phyloP scores from a whole-genome alignment of 108 stramenopile species.

The Skeletonema marinoi region DNA sequence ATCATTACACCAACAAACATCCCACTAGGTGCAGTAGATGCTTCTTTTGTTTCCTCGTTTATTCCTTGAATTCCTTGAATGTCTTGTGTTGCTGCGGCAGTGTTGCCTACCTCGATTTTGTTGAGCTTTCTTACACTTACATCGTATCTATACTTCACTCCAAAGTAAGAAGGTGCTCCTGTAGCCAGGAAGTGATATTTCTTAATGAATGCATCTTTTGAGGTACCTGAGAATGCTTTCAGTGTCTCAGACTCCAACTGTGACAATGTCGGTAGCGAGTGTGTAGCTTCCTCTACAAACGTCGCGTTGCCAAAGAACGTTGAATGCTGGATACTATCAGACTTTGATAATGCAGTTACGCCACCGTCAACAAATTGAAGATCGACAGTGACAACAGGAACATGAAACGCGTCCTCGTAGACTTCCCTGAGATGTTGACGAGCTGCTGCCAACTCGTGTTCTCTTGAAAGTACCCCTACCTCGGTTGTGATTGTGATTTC shows the following conservation, averaged over 20 bases:
- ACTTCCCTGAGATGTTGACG: slow-evolving; percentile 2
- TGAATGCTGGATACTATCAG: neutral
- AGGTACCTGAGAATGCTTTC: neutral
- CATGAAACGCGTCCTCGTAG: neutral
- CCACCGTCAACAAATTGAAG: slow-evolving; percentile 5
- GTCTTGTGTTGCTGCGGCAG: neutral
- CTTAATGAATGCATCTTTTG: neutral
- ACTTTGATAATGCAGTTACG: neutral
- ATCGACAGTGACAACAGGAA: slow-evolving; percentile 1
- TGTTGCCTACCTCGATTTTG: neutral
- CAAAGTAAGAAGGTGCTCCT: neutral
- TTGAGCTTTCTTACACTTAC: neutral
- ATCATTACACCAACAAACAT: neutral
- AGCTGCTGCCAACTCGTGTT: slow-evolving; percentile 9
- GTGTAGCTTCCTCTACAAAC: neutral
- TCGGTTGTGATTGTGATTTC: too few species aligned
- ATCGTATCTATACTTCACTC: neutral
- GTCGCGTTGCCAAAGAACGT: neutral
- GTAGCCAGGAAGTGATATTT: neutral
- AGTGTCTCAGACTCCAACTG: neutral
- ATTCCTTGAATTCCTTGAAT: neutral
- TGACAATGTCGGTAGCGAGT: neutral
- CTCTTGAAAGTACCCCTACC: neutral
- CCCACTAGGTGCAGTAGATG: neutral
- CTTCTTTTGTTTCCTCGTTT: neutral